These are phyloP conservation scores for Hibiscus mutabilis DNA, from an alignment of 345 rosid species.

Conservation along the genomic window DNA sequence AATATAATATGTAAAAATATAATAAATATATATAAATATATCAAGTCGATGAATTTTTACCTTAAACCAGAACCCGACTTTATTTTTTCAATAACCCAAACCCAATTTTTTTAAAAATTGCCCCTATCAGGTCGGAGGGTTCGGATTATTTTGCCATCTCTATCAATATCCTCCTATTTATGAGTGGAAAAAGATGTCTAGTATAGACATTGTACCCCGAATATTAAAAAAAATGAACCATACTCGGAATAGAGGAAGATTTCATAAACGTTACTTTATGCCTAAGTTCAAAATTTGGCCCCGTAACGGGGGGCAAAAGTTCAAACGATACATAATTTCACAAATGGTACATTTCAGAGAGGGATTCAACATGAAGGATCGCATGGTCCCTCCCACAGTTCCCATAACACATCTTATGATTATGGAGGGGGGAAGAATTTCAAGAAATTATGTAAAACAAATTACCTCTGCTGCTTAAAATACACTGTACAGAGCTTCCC, in stretches of 20 bases:
- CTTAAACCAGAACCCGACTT: too few species aligned
- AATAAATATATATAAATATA: too few species aligned
- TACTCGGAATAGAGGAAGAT: neutral
- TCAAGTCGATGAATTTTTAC: too few species aligned
- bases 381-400: too few species aligned
- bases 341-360: neutral
- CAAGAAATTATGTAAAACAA: neutral
- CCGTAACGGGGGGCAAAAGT: conserved; percentile 1
- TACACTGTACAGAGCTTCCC: conserved; percentile 15
- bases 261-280: neutral
- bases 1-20: too few species aligned
- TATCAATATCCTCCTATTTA: too few species aligned
- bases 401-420: neutral
- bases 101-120: too few species aligned
- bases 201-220: too few species aligned
- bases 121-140: too few species aligned
- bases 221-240: neutral
- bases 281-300: conserved; percentile 8
- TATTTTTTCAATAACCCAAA: too few species aligned
- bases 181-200: too few species aligned
- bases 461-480: conserved; percentile 7
- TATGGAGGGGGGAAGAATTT: conserved; percentile 3
- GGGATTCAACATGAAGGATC: neutral
- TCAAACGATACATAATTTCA: conserved; percentile 6
- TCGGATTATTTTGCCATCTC: too few species aligned